Base-by-base conservation (phyloP, 495 filamentous ascomycete genomes). In the Neurospora sp. region DNA sequence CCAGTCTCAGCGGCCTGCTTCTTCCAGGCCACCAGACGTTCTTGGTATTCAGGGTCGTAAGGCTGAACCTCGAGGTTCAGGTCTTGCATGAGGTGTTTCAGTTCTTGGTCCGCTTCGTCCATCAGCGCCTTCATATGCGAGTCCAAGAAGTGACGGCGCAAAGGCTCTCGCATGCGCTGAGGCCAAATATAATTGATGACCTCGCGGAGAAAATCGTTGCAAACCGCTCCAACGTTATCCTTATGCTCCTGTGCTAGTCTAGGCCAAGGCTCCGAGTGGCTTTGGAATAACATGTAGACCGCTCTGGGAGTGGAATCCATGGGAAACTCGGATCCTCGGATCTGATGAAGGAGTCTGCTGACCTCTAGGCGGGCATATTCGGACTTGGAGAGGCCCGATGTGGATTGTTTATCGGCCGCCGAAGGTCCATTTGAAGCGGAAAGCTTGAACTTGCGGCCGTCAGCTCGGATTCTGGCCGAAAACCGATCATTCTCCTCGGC, bases 401-500 rank as follows among this genome's bases (percentile, higher is more conserved):
- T 37, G 0, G 70, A 62, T 4, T 42, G 72, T 9, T 35, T 16
- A 9, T 42, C 39, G 0, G 75, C n/a, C 0, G 14, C 6, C 1
- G 54, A 66, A 3, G 27, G 14, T 8, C 27, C 54, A 18, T 3
- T 9, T 7, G 54, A 66, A 4, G 75, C 18, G 10, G 75, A 70
- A 72, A 83, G 81, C 69, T 75, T 76, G 73, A 82, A 76, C 76
- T 83, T 83, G 75, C 80, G 82, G 8, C 82, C 82, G 37, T 82
- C 79, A 12, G 78, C 75, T 42, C 82, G 77, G 39, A 84, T 76
- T 20, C 76, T 76, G 37, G 72, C 69, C 0, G 82, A 70, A 70
- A 83, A 84, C 2, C 77, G 76, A 66, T 83, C 80, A n/a, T 83
- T 84, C 70, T 84, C 82, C 73, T 84, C 81, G n/a, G 81, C 70